These are phyloP conservation scores for Pleurotus salmoneostramineus DNA, from an alignment of 768 basidiomycete genomes.

Conservation along the genomic window DNA sequence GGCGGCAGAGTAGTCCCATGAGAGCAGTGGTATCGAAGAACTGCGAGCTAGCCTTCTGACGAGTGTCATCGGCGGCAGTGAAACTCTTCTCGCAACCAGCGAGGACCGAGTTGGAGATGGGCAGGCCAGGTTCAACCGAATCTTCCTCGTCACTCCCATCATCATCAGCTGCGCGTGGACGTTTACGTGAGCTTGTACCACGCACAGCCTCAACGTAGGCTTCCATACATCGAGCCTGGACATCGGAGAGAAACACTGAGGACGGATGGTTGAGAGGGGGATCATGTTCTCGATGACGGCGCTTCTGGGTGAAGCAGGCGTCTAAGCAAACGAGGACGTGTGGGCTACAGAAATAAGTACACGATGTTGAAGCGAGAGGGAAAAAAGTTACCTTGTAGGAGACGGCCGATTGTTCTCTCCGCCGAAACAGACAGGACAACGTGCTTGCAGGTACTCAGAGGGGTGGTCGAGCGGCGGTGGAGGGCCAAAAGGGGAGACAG, in stretches of 20 bases:
- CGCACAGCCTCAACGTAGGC: neutral
- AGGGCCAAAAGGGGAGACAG: neutral
- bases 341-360: neutral
- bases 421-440: neutral
- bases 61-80: constrained; percentile 17
- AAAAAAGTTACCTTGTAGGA: neutral
- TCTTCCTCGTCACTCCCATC: neutral
- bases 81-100: constrained; percentile 15
- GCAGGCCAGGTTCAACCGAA: constrained; percentile 3
- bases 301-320: neutral
- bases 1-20: constrained; percentile 29
- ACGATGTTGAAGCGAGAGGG: neutral
- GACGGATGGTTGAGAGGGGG: neutral
- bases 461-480: neutral
- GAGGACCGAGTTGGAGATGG: constrained; percentile 12
- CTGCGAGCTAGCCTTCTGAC: constrained; percentile 8
- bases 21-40: constrained; percentile 23
- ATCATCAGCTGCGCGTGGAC: neutral
- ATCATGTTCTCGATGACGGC: neutral
- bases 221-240: constrained; percentile 5
- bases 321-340: neutral
- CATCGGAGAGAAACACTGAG: constrained; percentile 6
- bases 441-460: neutral
- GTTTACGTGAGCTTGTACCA: neutral
- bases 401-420: neutral